Conservation (phyloP, 192 early-diverging fungal species). For the Dissophora globulifera region DNA sequence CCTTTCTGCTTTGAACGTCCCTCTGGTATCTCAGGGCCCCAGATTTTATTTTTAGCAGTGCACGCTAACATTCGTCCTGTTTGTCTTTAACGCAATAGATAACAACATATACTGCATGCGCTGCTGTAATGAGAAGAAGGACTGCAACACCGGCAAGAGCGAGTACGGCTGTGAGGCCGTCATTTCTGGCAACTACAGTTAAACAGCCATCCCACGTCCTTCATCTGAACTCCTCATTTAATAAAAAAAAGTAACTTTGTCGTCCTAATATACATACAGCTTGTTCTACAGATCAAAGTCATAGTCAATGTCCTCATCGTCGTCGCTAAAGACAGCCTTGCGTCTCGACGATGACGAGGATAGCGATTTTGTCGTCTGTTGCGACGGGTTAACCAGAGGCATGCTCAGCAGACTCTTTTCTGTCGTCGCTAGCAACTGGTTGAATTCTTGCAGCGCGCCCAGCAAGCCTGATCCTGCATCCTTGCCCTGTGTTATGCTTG, state of each 20-base stretch:
- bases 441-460: slow-evolving; percentile 36
- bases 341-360: slow-evolving; percentile 3
- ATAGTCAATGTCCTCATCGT: no score
- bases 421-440: slow-evolving; percentile 19
- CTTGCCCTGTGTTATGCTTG: background rate
- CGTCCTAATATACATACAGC: no score
- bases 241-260: no score
- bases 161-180: slow-evolving; percentile 11
- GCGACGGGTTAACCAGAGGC: slow-evolving; percentile 5
- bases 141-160: slow-evolving; percentile 19
- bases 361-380: no score
- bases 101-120: slow-evolving; percentile 52
- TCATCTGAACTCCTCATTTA: no score
- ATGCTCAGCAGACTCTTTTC: slow-evolving; percentile 15
- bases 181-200: slow-evolving; percentile 2
- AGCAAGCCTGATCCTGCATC: slow-evolving; percentile 18
- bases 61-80: background rate
- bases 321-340: no score
- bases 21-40: background rate
- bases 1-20: no score
- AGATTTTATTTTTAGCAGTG: background rate
- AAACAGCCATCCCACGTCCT: no score
- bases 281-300: no score
- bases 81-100: background rate
- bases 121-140: slow-evolving; percentile 41